These are phyloP conservation scores for Candida tammaniensis DNA, from an alignment of 805 yeast genomes.

Conservation along the genomic window DNA sequence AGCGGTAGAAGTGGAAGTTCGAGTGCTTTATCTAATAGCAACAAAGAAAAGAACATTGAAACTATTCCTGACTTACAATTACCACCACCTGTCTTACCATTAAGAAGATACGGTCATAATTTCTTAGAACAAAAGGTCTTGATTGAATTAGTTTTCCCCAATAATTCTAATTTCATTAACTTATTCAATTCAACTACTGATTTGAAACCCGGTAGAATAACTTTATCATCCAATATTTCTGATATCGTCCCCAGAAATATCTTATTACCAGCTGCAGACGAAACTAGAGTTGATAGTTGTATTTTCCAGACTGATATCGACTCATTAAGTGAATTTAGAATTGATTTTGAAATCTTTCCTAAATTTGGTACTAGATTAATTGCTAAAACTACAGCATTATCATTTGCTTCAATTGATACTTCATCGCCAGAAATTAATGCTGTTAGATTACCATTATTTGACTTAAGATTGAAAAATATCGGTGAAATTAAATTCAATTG, in stretches of 20 bases:
- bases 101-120: slow-evolving; percentile 93
- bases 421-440: slow-evolving; percentile 39
- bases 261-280: slow-evolving; percentile 70
- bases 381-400: slow-evolving; percentile 82
- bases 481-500: slow-evolving; percentile 78
- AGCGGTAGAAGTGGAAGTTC: slow-evolving; percentile 19
- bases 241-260: slow-evolving; percentile 89
- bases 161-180: slow-evolving; percentile 43
- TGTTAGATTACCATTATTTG: slow-evolving; percentile 71
- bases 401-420: slow-evolving; percentile 42
- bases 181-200: slow-evolving; percentile 42
- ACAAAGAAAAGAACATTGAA: slow-evolving; percentile 45
- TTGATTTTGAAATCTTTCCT: slow-evolving; percentile 90
- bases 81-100: slow-evolving; percentile 95
- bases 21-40: slow-evolving; percentile 16
- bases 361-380: slow-evolving; percentile 90
- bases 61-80: slow-evolving; percentile 85
- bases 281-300: slow-evolving; percentile 47
- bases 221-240: slow-evolving; percentile 69
- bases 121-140: slow-evolving; percentile 87
- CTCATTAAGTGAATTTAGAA: slow-evolving; percentile 55
- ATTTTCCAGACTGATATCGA: slow-evolving; percentile 83
- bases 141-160: slow-evolving; percentile 69
- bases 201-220: slow-evolving; percentile 73
- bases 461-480: slow-evolving; percentile 72